phyloP scores from a whole-genome alignment of 306 rosid genomes.

The Morella rubra region DNA sequence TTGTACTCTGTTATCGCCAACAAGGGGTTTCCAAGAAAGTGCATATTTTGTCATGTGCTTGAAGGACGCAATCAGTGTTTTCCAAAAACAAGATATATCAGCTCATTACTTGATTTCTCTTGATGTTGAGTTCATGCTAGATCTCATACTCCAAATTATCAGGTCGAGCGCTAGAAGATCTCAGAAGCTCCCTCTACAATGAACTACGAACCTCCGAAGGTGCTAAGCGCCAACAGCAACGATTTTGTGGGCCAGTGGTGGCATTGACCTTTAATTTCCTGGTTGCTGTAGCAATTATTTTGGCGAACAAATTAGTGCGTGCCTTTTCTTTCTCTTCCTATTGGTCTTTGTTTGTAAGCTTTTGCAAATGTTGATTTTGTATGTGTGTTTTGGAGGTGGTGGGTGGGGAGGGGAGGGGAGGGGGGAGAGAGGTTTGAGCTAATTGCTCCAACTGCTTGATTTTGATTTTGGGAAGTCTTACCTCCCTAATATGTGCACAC shows the following conservation, averaged over 20 bases:
- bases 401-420: too few relatives aligned
- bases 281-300: conserved; percentile 72
- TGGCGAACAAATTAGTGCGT: conserved; percentile 73
- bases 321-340: conserved; percentile 1
- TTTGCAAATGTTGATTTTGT: neutral
- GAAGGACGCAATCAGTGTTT: neutral
- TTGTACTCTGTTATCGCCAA: neutral
- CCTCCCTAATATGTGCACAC: neutral
- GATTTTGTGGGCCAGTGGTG: conserved; percentile 71
- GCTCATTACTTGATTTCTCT: neutral
- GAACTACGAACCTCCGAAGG: conserved; percentile 89
- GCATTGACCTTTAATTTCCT: conserved; percentile 82
- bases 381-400: too few relatives aligned
- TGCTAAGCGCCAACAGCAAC: conserved; percentile 89
- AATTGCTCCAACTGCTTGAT: neutral
- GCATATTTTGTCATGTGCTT: neutral
- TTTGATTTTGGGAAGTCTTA: neutral
- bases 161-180: conserved; percentile 85
- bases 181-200: conserved; percentile 76
- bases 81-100: neutral
- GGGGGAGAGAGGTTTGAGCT: neutral
- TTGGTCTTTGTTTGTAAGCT: neutral
- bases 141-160: conserved; percentile 28
- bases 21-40: neutral
- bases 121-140: conserved; percentile 4